Evolutionary conservation across 345 rosid genomes (phyloP), one percentile per base, ranked within the genome.

Genomic region (Camelina sativa): DNA sequence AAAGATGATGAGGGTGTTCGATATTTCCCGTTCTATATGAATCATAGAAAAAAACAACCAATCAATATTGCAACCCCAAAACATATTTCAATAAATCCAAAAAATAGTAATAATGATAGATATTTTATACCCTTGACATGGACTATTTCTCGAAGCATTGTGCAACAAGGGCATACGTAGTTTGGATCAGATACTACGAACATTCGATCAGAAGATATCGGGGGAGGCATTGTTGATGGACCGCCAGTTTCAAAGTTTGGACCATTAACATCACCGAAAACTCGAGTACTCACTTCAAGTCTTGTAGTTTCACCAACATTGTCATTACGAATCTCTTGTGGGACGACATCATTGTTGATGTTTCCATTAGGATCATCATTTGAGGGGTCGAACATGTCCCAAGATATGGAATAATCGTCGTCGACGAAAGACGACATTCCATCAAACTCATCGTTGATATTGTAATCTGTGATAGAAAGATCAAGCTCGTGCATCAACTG

Each of bases 251-350:
- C 67, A 28, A 66, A 48, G 19, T 57, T 16, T 3, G 4, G 7
- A 37, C 59, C 48, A 12, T 23, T 46, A 8, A 3, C 17, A 23
- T 50, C 59, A 16, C 17, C 50, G 10, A 68, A 68, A 43, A 68
- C 69, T 4, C 38, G 55, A 41, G 37, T 60, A 28, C 55, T 51
- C 68, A 19, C 55, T 60, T 75, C 79, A 60, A 75, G 74, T 10
- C 40, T 30, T 4, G 30, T 8, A 11, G 3, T 50, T 20, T 11
- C 74, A 3, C 10, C 34, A 16, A 15, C 63, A 66, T 5, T 57
- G 34, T 25, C n/a, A 3, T 22, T 34, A 67, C 47, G 62, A 51
- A 28, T 61, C 44, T 67, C 69, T 30, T 8, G 47, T 28, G 11
- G 23, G 61, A 28, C 11, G 61, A 28, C 11, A 51, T 20, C 23